Evolutionary conservation across 768 basidiomycete species (phyloP), one percentile per base, ranked within the genome.

Genomic region (Tricholoma terreum): DNA sequence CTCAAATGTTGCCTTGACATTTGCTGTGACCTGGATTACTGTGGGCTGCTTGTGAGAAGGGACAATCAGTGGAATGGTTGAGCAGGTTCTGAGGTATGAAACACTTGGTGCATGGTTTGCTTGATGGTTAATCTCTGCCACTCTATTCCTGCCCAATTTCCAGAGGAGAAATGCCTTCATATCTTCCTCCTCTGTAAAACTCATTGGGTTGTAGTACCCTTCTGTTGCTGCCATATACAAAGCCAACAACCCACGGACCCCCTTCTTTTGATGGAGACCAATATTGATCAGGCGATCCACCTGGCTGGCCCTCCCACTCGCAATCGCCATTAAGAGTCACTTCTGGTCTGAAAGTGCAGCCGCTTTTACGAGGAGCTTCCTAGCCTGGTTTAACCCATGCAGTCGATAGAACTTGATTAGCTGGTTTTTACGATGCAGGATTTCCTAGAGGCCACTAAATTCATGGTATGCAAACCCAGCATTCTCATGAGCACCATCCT

Each of bases 121-220:
- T 24, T 51, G 61, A 51, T 70, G 65, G 21, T 54, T 61, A 24
- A 72, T 58, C 6, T 63, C 57, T 11, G 67, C 67, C 15, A 68
- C 45, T 0, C 64, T 30, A 30, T 56, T 58, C 1, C 70, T 66
- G 14, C 57, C 68, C 43, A 71, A 14, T 22, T 53, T 54, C 67
- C 61, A 68, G 10, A 72, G 17, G 1, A 69, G 51, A 17, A 69
- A 31, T 1, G 50, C 63, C 22, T 51, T 40, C 45, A 69, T 42
- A 2, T 61, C 52, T 3, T 72, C 66, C 21, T 60, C 54, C 15
- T 69, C 66, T 1, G 53, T 63, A 42, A 54, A 69, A 40, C 62
- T 64, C 35, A 60, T 67, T 30, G 67, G 63, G 4, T 60, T 36
- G 33, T 73, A 71, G 0, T 51, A n/a, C 0, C 64, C 66, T 21